Conservation (phyloP, 2,329 filamentous ascomycete genomes). For the Onygena corvina region DNA sequence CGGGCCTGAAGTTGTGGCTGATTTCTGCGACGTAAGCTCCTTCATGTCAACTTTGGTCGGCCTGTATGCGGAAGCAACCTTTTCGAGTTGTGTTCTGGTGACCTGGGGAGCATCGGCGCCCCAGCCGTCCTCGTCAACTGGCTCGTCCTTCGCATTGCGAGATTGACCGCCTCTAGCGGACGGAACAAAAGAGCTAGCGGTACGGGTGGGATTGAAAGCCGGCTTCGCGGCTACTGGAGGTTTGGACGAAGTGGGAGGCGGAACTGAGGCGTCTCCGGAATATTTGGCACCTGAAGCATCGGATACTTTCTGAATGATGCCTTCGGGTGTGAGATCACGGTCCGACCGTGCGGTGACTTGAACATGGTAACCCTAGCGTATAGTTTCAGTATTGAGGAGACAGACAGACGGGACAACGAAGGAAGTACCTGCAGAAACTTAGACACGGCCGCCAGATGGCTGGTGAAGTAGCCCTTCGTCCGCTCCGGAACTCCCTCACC, state of each 20-base stretch:
- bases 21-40: slow-evolving; percentile 63
- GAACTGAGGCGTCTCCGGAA: slow-evolving; percentile 53
- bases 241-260: slow-evolving; percentile 42
- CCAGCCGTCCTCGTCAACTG: slow-evolving; percentile 79
- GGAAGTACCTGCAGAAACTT: slow-evolving; percentile 63
- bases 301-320: slow-evolving; percentile 82
- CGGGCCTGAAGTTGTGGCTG: slow-evolving; percentile 37
- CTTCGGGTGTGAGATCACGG: slow-evolving; percentile 71
- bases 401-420: not conserved
- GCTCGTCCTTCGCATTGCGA: slow-evolving; percentile 35
- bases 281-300: slow-evolving; percentile 95
- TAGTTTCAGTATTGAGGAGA: slow-evolving; percentile 11
- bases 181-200: slow-evolving; percentile 53
- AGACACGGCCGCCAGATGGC: slow-evolving; percentile 75
- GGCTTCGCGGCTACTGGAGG: slow-evolving; percentile 72
- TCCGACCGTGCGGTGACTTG: slow-evolving; percentile 93
- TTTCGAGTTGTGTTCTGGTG: slow-evolving; percentile 75
- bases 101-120: slow-evolving; percentile 86
- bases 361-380: slow-evolving; percentile 72
- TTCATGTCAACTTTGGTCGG: slow-evolving; percentile 92
- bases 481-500: slow-evolving; percentile 95
- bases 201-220: slow-evolving; percentile 67
- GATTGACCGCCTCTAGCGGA: slow-evolving; percentile 48
- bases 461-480: slow-evolving; percentile 97
- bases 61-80: slow-evolving; percentile 83